A percentile compares a stretch with the other conserved stretches of the same genome.
Evolutionary conservation across 768 basidiomycete genomes (phyloP).

Genomic region (Kwoniella europaea): DNA sequence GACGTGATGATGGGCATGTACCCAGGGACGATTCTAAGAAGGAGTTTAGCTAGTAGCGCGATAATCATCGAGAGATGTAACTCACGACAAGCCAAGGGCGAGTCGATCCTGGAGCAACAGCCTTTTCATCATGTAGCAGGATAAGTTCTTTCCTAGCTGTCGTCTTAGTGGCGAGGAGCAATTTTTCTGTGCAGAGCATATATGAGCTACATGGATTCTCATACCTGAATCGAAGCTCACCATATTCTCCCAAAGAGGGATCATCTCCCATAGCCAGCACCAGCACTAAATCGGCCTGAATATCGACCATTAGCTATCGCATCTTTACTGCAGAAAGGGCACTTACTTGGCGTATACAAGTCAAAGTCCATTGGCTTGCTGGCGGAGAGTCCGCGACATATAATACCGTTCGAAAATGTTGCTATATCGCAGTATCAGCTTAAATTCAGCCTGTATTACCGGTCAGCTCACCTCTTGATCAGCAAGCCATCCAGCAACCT

Average conservation of each 20-base stretch:
- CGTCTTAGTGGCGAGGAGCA: constrained; percentile 92
- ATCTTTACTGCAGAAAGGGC: not conserved
- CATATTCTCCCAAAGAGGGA: constrained; percentile 83
- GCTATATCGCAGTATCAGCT: constrained; percentile 60
- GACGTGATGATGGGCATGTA: constrained; percentile 93
- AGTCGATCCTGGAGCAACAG: constrained; percentile 86
- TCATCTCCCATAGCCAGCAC: constrained; percentile 79
- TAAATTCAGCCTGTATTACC: no score
- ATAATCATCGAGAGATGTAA: not conserved
- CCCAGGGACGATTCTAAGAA: constrained; percentile 85
- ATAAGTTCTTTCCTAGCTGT: constrained; percentile 98
- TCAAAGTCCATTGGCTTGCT: constrained; percentile 95
- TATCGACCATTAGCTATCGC: not conserved
- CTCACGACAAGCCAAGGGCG: constrained; percentile 90
- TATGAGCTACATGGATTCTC: not conserved
- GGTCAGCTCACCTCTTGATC: constrained; percentile 62
- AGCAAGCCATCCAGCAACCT: constrained; percentile 90
- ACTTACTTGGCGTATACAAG: constrained; percentile 87
- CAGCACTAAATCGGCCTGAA: constrained; percentile 46
- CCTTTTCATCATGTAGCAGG: constrained; percentile 87
- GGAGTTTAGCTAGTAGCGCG: constrained; percentile 21
- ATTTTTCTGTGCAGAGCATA: constrained; percentile 62
- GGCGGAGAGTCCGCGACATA: constrained; percentile 97
- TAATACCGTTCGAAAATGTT: constrained; percentile 87
- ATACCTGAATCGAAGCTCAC: not conserved